Base-by-base conservation (phyloP, 83 land plant genomes). In the Thuja plicata region DNA sequence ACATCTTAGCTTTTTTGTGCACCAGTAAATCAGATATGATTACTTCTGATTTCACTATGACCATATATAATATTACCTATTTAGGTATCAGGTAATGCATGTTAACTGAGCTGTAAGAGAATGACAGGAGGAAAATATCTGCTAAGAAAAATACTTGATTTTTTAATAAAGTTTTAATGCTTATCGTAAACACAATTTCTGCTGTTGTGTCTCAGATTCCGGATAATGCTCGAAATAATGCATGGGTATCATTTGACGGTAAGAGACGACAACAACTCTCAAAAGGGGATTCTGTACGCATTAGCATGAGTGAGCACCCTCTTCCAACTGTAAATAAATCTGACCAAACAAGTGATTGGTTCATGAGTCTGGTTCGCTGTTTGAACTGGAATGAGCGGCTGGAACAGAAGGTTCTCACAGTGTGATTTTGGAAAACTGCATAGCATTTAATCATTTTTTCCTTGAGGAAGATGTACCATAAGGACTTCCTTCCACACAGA, bases 231-330 rank as follows among this genome's bases (percentile, higher is more conserved):
- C 73, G 99, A 80, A 98, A 98, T 88, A 98, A 96, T 90, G 99
- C 98, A 19, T 98, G 99, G 99, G 99, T 98, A 11, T 98, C 99
- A 37, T 98, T 98, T 90, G 99, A 98, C 91, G 99, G 99, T 43
- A 98, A 98, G 92, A 96, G 99, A 92, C 94, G 99, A 48, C 99
- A 98, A 57, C 99, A 98, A 78, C 95, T 98, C 41, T 96, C 95
- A 24, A 93, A 94, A 90, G 99, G 99, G 54, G 97, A 98, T 91
- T 97, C 99, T 43, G 92, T 98, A 52, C 89, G 95, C 16, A 93
- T 98, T 92, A 90, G 70, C 38, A 97, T 98, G 99, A 97, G 99
- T 88, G 93, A 96, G 87, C 98, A 96, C 87, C 99, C 99, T 6
- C 92, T 98, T 76, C 99, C 99, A 85, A 98, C 99, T 1, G 97